Evolutionary conservation across 148 eudicot species (phyloP), one percentile per base, ranked within the genome.

Genomic region (Chenopodium formosanum): DNA sequence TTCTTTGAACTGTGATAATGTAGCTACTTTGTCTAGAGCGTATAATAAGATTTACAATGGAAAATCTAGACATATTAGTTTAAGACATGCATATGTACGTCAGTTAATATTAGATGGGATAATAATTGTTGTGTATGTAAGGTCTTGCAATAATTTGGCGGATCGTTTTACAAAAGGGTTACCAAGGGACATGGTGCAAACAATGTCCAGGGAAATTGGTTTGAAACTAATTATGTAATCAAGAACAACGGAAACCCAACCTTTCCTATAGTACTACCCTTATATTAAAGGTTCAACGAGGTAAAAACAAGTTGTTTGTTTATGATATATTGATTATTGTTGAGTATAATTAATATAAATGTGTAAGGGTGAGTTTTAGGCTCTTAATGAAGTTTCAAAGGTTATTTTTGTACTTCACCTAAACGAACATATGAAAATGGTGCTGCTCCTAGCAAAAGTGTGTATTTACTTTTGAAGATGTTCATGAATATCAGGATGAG

Each of bases 131-230:
- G 48, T 78, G 11, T 78, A 70, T 82, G 81, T 78, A 7, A 27
- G 50, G n/a, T 69, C 76, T 23, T 75, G 76, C 40, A 82, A 76
- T 37, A 82, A 82, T 75, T 76, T 76, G 5, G 75, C 77, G 9
- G 72, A 82, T 77, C 81, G 81, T 2, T 77, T 82, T 13, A 71
- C 77, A 2, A 82, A 82, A 70, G 84, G 77, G 22, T 63, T 73
- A 73, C 37, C 78, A 60, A 73, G 34, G 25, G 63, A 73, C 25
- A 29, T 58, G 17, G 63, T 80, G 16, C 64, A 37, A 47, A 70
- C 17, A 62, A 80, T 62, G 65, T 62, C 25, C 47, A 46, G 40
- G 25, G 83, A 80, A 20, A 80, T 80, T 62, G 83, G 71, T 1
- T 73, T 74, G 3, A 80, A 52, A 80, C 83, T 65, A 7, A 25